phyloP scores from a whole-genome alignment of 2,329 filamentous ascomycete genomes.

The Metarhizium sp. region DNA sequence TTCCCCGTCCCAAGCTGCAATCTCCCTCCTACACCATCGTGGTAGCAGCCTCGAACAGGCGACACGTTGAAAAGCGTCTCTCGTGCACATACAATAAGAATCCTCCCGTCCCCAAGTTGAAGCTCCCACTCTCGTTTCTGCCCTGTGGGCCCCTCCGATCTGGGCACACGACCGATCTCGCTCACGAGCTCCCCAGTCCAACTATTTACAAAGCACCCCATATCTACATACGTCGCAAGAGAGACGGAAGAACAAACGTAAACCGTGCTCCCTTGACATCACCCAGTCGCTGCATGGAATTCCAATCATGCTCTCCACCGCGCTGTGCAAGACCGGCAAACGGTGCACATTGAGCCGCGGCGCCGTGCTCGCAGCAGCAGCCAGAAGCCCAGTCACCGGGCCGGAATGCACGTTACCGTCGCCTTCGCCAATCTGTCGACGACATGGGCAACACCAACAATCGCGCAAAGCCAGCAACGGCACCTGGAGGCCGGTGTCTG shows the following conservation, averaged over 20 bases:
- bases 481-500: conserved; percentile 54
- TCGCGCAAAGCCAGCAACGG: conserved; percentile 17
- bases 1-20: neutral
- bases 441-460: conserved; percentile 4
- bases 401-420: neutral
- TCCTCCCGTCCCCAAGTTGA: no score
- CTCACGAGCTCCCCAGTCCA: neutral
- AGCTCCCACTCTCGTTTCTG: no score
- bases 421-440: neutral
- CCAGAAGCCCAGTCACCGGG: neutral
- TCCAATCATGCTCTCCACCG: conserved; percentile 34
- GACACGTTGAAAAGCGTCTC: no score
- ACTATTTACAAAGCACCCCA: neutral
- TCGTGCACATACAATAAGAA: neutral
- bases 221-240: neutral
- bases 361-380: conserved; percentile 9
- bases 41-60: no score
- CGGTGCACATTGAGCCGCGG: conserved; percentile 24
- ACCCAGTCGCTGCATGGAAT: conserved; percentile 23
- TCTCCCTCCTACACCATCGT: neutral
- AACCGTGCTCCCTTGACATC: neutral
- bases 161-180: neutral
- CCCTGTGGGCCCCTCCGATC: neutral
- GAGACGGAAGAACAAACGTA: neutral
- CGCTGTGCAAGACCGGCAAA: conserved; percentile 35